phyloP scores from a whole-genome alignment of 1,139 yeast genomes.

The Candida tetrigidarum region DNA sequence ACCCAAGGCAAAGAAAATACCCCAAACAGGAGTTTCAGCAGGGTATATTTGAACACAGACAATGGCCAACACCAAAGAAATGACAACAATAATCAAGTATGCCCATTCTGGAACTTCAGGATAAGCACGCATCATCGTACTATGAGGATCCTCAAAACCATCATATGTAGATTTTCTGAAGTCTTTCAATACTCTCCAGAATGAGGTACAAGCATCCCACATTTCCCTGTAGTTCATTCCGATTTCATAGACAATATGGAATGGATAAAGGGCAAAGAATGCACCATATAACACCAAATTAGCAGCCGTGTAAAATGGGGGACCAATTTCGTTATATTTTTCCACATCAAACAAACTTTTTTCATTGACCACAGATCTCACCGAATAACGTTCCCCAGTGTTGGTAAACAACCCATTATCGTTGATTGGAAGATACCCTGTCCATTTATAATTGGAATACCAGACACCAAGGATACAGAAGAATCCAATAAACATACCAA shows the following conservation, averaged over 20 bases:
- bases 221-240: conserved; percentile 29
- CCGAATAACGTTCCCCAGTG: conserved; percentile 46
- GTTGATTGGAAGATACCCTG: conserved; percentile 59
- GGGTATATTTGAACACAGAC: conserved; percentile 50
- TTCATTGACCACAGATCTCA: conserved; percentile 42
- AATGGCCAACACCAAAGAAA: conserved; percentile 54
- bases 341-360: conserved; percentile 39
- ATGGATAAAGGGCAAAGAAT: conserved; percentile 63
- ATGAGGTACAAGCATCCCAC: conserved; percentile 16
- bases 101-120: conserved; percentile 69
- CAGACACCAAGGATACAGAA: conserved; percentile 49
- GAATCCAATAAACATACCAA: conserved; percentile 49
- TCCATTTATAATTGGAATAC: conserved; percentile 55
- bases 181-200: conserved; percentile 14
- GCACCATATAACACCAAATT: conserved; percentile 56
- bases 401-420: conserved; percentile 48
- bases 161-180: conserved; percentile 19
- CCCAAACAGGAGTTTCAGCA: conserved; percentile 59
- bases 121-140: conserved; percentile 56
- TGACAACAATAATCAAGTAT: conserved; percentile 50
- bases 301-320: conserved; percentile 45
- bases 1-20: conserved; percentile 58
- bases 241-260: conserved; percentile 52
- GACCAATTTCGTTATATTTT: conserved; percentile 51
- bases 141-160: conserved; percentile 52